A percentile compares a stretch with the other conserved stretches of the same genome.
phyloP scores from a whole-genome alignment of 2,329 filamentous ascomycete genomes.

The Pezicula carpinea region DNA sequence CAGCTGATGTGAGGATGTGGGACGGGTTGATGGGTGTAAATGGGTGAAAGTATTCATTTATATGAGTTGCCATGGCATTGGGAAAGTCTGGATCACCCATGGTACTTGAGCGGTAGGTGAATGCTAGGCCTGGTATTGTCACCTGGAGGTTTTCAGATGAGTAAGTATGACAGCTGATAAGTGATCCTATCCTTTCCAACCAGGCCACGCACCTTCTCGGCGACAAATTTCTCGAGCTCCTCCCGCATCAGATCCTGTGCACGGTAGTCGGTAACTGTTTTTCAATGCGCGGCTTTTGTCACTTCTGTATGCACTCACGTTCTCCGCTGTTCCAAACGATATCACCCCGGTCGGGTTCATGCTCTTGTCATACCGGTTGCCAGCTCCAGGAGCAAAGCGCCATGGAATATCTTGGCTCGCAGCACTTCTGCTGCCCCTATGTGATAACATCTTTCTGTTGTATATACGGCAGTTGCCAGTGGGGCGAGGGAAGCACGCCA shows the following conservation, averaged over 20 bases:
- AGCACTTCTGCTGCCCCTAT: conserved; percentile 1
- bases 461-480: too few relatives aligned
- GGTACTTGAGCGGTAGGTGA: conserved; percentile 37
- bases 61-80: conserved; percentile 33
- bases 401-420: conserved; percentile 10
- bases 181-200: not conserved
- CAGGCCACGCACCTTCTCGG: conserved; percentile 27
- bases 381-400: conserved; percentile 12
- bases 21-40: conserved; percentile 28
- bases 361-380: conserved; percentile 14
- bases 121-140: conserved; percentile 27
- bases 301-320: conserved; percentile 14
- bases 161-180: not conserved
- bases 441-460: not conserved
- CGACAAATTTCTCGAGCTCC: conserved; percentile 34
- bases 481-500: too few relatives aligned
- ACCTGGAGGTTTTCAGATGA: conserved; percentile 19
- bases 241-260: conserved; percentile 31
- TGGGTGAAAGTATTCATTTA: conserved; percentile 38
- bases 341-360: conserved; percentile 17
- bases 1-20: conserved; percentile 36
- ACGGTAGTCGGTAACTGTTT: not conserved
- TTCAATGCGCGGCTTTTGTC: too few relatives aligned
- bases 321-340: conserved; percentile 16
- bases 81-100: conserved; percentile 34